A percentile compares a stretch with the other conserved stretches of the same genome.
Conservation (phyloP, 2,329 filamentous ascomycete species). For the Aureobasidium subglaciale region DNA sequence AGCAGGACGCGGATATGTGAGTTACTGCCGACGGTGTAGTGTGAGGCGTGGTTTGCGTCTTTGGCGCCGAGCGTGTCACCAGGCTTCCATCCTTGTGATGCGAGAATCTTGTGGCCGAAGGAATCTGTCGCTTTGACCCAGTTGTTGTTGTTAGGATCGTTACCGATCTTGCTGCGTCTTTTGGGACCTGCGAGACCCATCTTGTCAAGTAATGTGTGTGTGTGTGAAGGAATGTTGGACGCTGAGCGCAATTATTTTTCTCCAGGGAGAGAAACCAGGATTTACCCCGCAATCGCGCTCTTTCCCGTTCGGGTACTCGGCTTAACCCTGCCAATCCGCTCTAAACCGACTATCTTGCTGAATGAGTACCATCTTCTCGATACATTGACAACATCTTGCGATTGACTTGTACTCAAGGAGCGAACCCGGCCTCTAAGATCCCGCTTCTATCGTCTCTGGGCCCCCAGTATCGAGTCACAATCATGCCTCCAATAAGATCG, state of each 20-base stretch:
- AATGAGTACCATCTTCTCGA: too few relatives aligned
- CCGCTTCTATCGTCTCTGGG: background rate
- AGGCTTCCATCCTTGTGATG: conserved; percentile 82
- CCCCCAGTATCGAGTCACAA: too few relatives aligned
- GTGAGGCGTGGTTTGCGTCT: conserved; percentile 64
- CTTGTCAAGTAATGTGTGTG: conserved; percentile 12
- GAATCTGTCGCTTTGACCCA: conserved; percentile 77
- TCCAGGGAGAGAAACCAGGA: background rate
- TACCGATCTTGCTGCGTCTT: conserved; percentile 65
- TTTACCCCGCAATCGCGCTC: conserved; percentile 4
- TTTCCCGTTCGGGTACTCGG: background rate
- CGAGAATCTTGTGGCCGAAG: conserved; percentile 86
- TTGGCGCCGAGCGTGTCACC: conserved; percentile 75
- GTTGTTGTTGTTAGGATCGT: conserved; percentile 91
- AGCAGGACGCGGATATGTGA: conserved; percentile 78
- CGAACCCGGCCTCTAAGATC: too few relatives aligned
- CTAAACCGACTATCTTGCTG: background rate
- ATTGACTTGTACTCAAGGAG: too few relatives aligned
- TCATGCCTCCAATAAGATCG: background rate
- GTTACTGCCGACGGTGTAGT: conserved; percentile 72
- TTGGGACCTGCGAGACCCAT: conserved; percentile 62
- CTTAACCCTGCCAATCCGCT: background rate
- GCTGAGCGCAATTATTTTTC: conserved; percentile 6
- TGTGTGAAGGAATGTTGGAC: background rate
- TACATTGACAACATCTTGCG: too few relatives aligned